Base-by-base conservation (phyloP, 345 rosid species). In the Stellera chamaejasme region DNA sequence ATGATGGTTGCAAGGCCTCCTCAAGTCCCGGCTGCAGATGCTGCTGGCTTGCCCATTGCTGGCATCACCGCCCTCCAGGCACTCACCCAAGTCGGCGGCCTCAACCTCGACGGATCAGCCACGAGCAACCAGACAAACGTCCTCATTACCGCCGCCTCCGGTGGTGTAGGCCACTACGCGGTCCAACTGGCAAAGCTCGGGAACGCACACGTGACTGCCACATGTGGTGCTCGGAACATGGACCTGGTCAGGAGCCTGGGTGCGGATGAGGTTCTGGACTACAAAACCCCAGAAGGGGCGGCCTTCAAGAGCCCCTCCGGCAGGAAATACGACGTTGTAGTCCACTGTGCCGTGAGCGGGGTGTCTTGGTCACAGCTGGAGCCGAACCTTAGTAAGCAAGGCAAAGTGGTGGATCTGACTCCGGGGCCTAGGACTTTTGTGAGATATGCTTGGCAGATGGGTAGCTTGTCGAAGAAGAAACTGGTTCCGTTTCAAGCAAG, bases 351-450 rank as follows among this genome's bases (percentile, higher is more conserved):
- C 6, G 26, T 55, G 12, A 74, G 52, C 27, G 72, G 80, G 23
- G 72, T 82, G 52, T 76, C 90, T 2, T 85, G 83, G 82, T 75
- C 73, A 8, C 74, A 78, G 15, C 82, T 85, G 27, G 89, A 75
- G 69, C 85, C 85, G 5, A 81, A 78, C 52, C 62, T 85, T 59
- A 68, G 87, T 13, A 73, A 60, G 2, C 58, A 52, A 6, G 91
- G 94, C 58, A 81, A 77, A 69, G 91, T 89, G 4, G 72, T 85
- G 43, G 87, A 83, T 52, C 43, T 85, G 6, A 69, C 75, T 19
- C 82, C 80, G 0, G 72, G 75, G 10, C 65, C 73, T 23, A 74
- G 61, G 1, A 61, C 82, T 0, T 42, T 79, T 72, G 44, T 72
- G 62, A 81, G 75, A 48, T 83, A 8, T 39, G 79, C 73, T 10